Conservation (phyloP, 805 yeast species). For the Wickerhamiella siamensis region DNA sequence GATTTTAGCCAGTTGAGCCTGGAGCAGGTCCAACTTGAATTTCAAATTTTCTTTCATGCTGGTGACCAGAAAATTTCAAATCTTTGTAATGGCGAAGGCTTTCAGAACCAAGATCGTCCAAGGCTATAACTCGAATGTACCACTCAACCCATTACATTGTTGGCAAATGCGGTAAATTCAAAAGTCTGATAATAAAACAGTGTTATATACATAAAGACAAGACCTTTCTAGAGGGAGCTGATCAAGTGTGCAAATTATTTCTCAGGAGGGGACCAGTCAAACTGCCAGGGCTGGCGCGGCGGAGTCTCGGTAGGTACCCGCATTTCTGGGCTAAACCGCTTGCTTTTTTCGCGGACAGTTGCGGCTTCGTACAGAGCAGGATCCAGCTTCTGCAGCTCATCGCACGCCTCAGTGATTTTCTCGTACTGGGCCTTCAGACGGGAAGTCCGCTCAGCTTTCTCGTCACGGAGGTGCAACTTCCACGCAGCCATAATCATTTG, state of each 20-base stretch:
- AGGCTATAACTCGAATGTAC: too few species aligned
- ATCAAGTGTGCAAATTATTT: background rate
- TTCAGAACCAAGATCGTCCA: too few species aligned
- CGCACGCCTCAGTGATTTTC: conserved; percentile 57
- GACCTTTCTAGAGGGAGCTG: background rate
- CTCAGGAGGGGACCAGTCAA: conserved; percentile 25
- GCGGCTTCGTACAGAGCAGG: conserved; percentile 51
- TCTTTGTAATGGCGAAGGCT: too few species aligned
- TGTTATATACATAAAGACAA: background rate
- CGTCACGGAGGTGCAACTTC: conserved; percentile 44
- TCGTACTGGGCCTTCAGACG: conserved; percentile 41
- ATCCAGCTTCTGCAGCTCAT: conserved; percentile 34
- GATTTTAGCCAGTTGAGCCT: conserved; percentile 22
- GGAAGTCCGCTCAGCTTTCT: conserved; percentile 28
- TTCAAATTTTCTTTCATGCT: conserved; percentile 22
- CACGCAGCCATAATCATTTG: conserved; percentile 73
- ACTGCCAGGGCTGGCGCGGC: conserved; percentile 66
- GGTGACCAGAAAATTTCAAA: too few species aligned
- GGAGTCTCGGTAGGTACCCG: conserved; percentile 87
- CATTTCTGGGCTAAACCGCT: conserved; percentile 68
- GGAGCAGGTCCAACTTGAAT: conserved; percentile 27
- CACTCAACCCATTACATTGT: too few species aligned
- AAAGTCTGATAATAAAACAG: background rate
- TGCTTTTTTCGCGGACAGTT: conserved; percentile 37
- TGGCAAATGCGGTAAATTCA: background rate